Conservation (phyloP, 2,329 filamentous ascomycete species). For the Ceratocystis ficicola region DNA sequence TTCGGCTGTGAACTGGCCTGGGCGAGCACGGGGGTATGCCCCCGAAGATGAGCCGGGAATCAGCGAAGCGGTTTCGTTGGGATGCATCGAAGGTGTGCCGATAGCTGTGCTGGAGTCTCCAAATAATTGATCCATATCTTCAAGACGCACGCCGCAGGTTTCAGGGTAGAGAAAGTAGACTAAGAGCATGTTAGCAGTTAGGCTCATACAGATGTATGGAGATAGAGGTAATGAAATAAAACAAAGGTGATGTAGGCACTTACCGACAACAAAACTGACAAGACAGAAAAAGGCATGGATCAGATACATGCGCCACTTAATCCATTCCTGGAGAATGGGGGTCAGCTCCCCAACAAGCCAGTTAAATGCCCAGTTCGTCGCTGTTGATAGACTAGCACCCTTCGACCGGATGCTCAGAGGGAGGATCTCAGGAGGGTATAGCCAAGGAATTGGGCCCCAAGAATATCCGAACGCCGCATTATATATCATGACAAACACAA, state of each 20-base stretch:
- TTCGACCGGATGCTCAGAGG: slow-evolving; percentile 94
- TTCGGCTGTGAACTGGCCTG: slow-evolving; percentile 45
- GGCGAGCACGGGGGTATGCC: slow-evolving; percentile 42
- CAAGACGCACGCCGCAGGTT: slow-evolving; percentile 84
- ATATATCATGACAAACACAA: slow-evolving; percentile 94
- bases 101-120: slow-evolving; percentile 80
- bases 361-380: slow-evolving; percentile 96
- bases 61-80: slow-evolving; percentile 62
- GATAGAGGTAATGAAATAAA: neutral
- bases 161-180: slow-evolving; percentile 98
- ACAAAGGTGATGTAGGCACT: slow-evolving; percentile 32
- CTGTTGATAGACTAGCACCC: slow-evolving; percentile 89
- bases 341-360: slow-evolving; percentile 95
- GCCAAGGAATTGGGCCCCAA: slow-evolving; percentile 96
- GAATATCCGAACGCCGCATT: slow-evolving; percentile 91
- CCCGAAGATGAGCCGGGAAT: slow-evolving; percentile 58
- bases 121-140: slow-evolving; percentile 93
- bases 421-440: slow-evolving; percentile 97
- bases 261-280: slow-evolving; percentile 89
- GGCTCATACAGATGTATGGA: too few species aligned
- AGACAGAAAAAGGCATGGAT: slow-evolving; percentile 96
- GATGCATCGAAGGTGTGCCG: slow-evolving; percentile 59
- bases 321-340: slow-evolving; percentile 79
- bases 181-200: slow-evolving; percentile 30
- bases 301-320: slow-evolving; percentile 87